Percentiles rank a stretch among this genome's conserved stretches.
phyloP scores from a whole-genome alignment of 176 grass and related monocot genomes.

The Aegilops longissima region DNA sequence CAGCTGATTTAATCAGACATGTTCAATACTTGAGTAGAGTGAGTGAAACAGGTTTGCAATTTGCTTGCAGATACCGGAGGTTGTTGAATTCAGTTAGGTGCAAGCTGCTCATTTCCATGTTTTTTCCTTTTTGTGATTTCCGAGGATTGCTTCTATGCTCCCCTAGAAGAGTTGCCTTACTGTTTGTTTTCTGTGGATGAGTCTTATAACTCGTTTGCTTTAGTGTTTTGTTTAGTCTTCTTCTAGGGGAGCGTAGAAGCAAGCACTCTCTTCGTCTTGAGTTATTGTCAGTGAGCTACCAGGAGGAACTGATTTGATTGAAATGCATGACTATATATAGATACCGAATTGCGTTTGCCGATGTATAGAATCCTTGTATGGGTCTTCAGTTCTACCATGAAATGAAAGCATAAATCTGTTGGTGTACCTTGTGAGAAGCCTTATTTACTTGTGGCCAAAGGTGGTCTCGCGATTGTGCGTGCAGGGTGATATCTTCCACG shows the following conservation, averaged over 20 bases:
- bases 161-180: constrained; percentile 29
- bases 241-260: constrained; percentile 48
- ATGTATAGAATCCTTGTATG: constrained; percentile 34
- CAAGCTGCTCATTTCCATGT: not conserved
- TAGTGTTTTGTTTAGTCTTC: constrained; percentile 36
- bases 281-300: constrained; percentile 21
- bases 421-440: not conserved
- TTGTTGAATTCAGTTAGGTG: constrained; percentile 28
- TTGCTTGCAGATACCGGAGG: constrained; percentile 42
- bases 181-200: constrained; percentile 15
- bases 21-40: constrained; percentile 25
- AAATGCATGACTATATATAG: constrained; percentile 26
- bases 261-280: constrained; percentile 29
- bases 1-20: constrained; percentile 24
- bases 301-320: constrained; percentile 40
- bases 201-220: constrained; percentile 14
- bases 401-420: constrained; percentile 21
- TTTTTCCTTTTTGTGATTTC: not conserved
- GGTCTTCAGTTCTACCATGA: constrained; percentile 10
- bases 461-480: not conserved
- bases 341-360: not conserved
- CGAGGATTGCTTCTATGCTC: constrained; percentile 41
- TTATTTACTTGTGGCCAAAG: not conserved
- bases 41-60: constrained; percentile 42
- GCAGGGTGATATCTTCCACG: not conserved